These are phyloP conservation scores for Odontarrhena argentea DNA, from an alignment of 345 rosid genomes.

Conservation along the genomic window DNA sequence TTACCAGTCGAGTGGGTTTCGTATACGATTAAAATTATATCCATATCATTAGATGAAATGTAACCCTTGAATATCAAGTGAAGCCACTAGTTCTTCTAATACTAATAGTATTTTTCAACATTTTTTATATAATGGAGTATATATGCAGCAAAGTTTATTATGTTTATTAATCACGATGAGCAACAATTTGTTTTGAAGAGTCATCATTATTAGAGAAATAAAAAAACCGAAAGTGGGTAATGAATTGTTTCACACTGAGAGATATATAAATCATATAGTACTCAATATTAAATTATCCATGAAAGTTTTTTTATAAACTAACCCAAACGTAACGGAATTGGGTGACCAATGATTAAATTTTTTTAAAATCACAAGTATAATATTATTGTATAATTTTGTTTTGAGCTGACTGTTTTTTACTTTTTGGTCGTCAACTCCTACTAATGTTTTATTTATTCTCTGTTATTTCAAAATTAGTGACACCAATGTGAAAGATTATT, in stretches of 20 bases:
- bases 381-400: constrained; percentile 2
- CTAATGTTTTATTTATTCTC: not conserved
- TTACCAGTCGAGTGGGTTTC: not conserved
- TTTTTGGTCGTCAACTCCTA: not conserved
- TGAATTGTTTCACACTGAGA: constrained; percentile 4
- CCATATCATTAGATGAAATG: not conserved
- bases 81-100: not conserved
- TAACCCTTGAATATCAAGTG: not conserved
- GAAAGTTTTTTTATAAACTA: not conserved
- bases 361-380: not conserved
- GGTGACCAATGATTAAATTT: constrained; percentile 9
- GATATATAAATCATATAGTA: constrained; percentile 2
- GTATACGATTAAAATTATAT: constrained; percentile 13
- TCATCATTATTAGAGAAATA: not conserved
- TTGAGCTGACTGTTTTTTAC: constrained; percentile 3
- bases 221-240: not conserved
- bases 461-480: constrained; percentile 10
- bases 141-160: not conserved
- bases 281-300: not conserved
- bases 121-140: no score
- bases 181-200: not conserved
- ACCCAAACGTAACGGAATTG: constrained; percentile 9
- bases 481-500: not conserved
- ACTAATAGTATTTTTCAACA: no score
- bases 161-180: constrained; percentile 1